phyloP scores from a whole-genome alignment of 2,329 filamentous ascomycete species.

The Exophiala sp. region DNA sequence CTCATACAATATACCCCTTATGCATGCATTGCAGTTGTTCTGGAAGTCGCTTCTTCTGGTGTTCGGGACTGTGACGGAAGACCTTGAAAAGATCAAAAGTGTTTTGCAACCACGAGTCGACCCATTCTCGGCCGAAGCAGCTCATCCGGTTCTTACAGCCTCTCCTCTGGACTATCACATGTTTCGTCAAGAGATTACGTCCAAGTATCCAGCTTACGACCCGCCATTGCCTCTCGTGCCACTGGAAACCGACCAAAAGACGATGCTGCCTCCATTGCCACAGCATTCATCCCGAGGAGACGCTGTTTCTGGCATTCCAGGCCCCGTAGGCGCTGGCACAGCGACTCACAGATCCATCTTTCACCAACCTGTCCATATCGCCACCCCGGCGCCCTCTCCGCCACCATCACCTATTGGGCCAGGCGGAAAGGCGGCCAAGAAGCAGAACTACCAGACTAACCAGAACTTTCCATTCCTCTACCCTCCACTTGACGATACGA shows the following conservation, averaged over 20 bases:
- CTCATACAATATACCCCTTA: constrained; percentile 49
- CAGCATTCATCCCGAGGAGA: constrained; percentile 63
- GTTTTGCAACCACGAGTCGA: constrained; percentile 56
- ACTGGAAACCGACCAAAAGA: constrained; percentile 83
- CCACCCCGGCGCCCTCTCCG: constrained; percentile 93
- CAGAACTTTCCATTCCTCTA: constrained; percentile 98
- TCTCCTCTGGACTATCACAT: constrained; percentile 94
- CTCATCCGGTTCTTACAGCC: constrained; percentile 63
- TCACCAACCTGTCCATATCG: constrained; percentile 93
- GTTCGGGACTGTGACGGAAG: constrained; percentile 70
- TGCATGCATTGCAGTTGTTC: constrained; percentile 70
- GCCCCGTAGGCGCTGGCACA: constrained; percentile 33
- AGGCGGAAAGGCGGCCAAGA: constrained; percentile 88
- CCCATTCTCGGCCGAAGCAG: constrained; percentile 58
- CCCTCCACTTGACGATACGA: constrained; percentile 79
- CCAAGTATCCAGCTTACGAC: constrained; percentile 95
- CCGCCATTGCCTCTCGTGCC: constrained; percentile 78
- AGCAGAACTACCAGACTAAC: constrained; percentile 98
- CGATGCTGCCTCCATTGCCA: constrained; percentile 76
- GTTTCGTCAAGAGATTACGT: constrained; percentile 93
- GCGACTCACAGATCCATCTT: constrained; percentile 63
- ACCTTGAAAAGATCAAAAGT: constrained; percentile 64
- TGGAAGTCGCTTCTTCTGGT: constrained; percentile 88
- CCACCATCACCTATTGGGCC: constrained; percentile 81
- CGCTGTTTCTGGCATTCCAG: constrained; percentile 47